Conservation (phyloP, 495 filamentous ascomycete species). For the Xylaria castorea region DNA sequence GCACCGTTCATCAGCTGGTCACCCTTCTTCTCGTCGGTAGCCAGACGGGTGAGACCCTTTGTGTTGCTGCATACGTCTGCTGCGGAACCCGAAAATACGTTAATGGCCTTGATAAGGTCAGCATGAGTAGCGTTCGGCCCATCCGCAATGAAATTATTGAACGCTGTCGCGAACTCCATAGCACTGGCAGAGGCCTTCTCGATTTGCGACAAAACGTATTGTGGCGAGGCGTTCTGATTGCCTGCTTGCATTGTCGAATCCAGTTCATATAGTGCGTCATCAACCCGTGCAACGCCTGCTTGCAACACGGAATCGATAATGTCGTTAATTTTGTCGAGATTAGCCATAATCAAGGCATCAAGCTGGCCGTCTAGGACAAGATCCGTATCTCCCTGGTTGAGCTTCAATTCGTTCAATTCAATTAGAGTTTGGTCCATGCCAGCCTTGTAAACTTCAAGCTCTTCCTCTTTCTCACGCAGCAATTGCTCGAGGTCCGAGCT, state of each 20-base stretch:
- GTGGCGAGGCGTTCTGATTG: constrained; percentile 96
- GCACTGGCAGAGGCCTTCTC: constrained; percentile 95
- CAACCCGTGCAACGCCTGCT: constrained; percentile 90
- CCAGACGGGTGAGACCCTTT: constrained; percentile 92
- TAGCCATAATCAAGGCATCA: constrained; percentile 82
- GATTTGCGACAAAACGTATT: constrained; percentile 93
- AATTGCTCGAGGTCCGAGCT: constrained; percentile 83
- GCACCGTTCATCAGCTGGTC: constrained; percentile 82
- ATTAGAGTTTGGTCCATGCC: constrained; percentile 95
- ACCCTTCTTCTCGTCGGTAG: constrained; percentile 91
- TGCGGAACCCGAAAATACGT: constrained; percentile 86
- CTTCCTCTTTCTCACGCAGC: constrained; percentile 92
- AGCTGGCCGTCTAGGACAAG: constrained; percentile 87
- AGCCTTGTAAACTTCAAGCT: constrained; percentile 94
- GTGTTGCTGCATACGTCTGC: constrained; percentile 95
- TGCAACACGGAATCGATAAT: constrained; percentile 97
- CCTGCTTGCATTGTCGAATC: constrained; percentile 98
- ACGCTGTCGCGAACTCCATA: constrained; percentile 94
- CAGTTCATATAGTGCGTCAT: constrained; percentile 95
- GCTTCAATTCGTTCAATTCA: constrained; percentile 83
- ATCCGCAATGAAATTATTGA: constrained; percentile 97
- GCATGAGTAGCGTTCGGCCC: constrained; percentile 91
- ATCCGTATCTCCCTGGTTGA: constrained; percentile 74
- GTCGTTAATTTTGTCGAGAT: constrained; percentile 91
- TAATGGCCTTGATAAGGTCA: constrained; percentile 91